A percentile compares a stretch with the other conserved stretches of the same genome.
Conservation (phyloP, 192 early-diverging fungal species). For the Linnemannia hyalina region DNA sequence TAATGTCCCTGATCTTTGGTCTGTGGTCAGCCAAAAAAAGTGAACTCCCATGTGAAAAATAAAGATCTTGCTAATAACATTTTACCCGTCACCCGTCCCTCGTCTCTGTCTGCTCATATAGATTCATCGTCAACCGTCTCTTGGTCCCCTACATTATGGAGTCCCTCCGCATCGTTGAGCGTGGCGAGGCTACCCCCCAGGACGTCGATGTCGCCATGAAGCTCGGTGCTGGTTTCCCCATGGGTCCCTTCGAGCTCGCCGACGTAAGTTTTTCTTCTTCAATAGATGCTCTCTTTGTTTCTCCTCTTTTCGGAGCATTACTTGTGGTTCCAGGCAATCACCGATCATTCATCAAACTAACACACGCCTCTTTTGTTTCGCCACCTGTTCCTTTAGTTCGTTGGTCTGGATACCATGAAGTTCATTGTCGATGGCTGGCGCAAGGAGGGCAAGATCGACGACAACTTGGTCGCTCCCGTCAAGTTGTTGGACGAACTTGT, state of each 20-base stretch:
- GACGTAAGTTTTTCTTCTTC: constrained; percentile 67
- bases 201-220: constrained; percentile 98
- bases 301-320: neutral
- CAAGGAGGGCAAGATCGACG: constrained; percentile 82
- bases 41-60: constrained; percentile 28
- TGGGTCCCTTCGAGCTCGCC: constrained; percentile 91
- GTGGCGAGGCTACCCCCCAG: constrained; percentile 84
- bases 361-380: constrained; percentile 4
- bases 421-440: constrained; percentile 97
- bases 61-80: constrained; percentile 9
- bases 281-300: neutral
- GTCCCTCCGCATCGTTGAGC: constrained; percentile 91
- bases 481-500: constrained; percentile 82
- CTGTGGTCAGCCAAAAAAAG: neutral
- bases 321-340: neutral
- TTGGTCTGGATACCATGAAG: constrained; percentile 96
- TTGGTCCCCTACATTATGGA: constrained; percentile 98
- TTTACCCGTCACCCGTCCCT: neutral
- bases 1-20: constrained; percentile 5
- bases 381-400: constrained; percentile 66
- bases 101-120: constrained; percentile 21
- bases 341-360: constrained; percentile 5
- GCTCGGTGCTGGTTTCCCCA: constrained; percentile 95
- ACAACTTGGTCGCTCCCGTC: constrained; percentile 81
- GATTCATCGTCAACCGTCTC: constrained; percentile 95